These are phyloP conservation scores for Candida tammaniensis DNA, from an alignment of 805 yeast genomes.

Conservation along the genomic window DNA sequence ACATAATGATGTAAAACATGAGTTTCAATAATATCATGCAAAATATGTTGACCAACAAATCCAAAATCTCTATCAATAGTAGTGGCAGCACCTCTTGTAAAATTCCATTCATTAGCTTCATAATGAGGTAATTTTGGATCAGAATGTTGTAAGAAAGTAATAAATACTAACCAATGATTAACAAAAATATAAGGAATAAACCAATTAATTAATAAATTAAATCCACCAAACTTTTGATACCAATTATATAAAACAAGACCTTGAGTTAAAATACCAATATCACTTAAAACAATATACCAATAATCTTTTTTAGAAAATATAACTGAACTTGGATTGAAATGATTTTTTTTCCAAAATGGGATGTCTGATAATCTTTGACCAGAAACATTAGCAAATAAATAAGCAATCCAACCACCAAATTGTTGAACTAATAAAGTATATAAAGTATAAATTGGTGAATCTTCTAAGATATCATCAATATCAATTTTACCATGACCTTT, in stretches of 20 bases:
- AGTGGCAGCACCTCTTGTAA: slow-evolving; percentile 88
- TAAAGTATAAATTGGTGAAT: slow-evolving; percentile 69
- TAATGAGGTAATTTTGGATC: slow-evolving; percentile 80
- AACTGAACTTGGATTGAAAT: slow-evolving; percentile 72
- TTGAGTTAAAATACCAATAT: slow-evolving; percentile 64
- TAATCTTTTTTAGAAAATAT: slow-evolving; percentile 71
- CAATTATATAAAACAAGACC: slow-evolving; percentile 53
- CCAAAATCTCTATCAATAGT: slow-evolving; percentile 85
- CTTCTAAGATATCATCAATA: slow-evolving; percentile 61
- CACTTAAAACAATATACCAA: slow-evolving; percentile 69
- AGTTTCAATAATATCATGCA: slow-evolving; percentile 89
- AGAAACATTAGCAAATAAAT: slow-evolving; percentile 60
- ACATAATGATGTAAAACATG: slow-evolving; percentile 85
- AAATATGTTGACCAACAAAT: slow-evolving; percentile 70
- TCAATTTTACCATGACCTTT: slow-evolving; percentile 30
- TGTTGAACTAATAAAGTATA: slow-evolving; percentile 61
- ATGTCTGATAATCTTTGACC: slow-evolving; percentile 61
- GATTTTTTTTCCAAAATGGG: slow-evolving; percentile 52
- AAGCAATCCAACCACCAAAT: slow-evolving; percentile 71
- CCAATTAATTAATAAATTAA: slow-evolving; percentile 66
- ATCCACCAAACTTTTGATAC: slow-evolving; percentile 60
- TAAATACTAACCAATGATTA: slow-evolving; percentile 88
- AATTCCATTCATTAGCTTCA: slow-evolving; percentile 72
- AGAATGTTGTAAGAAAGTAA: slow-evolving; percentile 82
- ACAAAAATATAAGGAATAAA: slow-evolving; percentile 73